A percentile compares a stretch with the other conserved stretches of the same genome.
Conservation (phyloP, 176 grass and related monocot genomes). For the Juncus inflexus region DNA sequence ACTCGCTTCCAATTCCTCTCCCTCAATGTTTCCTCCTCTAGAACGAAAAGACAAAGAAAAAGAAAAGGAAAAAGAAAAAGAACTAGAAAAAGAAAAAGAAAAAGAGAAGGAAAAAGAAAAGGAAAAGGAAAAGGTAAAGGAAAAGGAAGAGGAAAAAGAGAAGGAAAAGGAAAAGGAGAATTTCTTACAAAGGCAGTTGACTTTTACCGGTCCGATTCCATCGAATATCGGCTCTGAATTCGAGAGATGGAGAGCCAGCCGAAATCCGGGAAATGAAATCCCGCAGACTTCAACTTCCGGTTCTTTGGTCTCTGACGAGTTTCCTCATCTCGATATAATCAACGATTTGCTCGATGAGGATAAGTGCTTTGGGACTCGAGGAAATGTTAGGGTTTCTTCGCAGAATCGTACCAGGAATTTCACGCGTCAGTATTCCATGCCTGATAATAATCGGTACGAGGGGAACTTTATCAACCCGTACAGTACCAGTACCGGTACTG, state of each 20-base stretch:
- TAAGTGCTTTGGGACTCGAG: slow-evolving; percentile 28
- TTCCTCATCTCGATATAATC: slow-evolving; percentile 98
- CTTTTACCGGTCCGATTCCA: neutral
- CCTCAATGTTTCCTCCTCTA: slow-evolving; percentile 34
- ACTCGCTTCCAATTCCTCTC: slow-evolving; percentile 32
- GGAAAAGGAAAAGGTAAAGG: no score
- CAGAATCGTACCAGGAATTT: slow-evolving; percentile 32
- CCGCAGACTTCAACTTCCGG: slow-evolving; percentile 61
- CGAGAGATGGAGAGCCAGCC: slow-evolving; percentile 46
- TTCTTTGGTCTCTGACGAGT: slow-evolving; percentile 50
- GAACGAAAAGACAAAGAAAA: neutral
- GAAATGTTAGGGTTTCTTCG: slow-evolving; percentile 31
- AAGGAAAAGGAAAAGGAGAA: no score
- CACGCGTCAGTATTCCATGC: slow-evolving; percentile 65
- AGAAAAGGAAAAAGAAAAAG: no score
- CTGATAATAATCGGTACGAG: slow-evolving; percentile 36
- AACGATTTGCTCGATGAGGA: slow-evolving; percentile 91
- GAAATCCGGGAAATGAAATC: slow-evolving; percentile 19
- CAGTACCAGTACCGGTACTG: slow-evolving; percentile 30
- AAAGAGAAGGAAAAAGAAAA: no score
- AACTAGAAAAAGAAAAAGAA: no score
- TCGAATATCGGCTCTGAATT: slow-evolving; percentile 40
- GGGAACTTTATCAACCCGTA: neutral
- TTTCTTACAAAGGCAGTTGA: no score
- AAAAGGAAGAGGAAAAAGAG: no score